These are phyloP conservation scores for Byssothecium circinans DNA, from an alignment of 2,329 filamentous ascomycete genomes.

Conservation along the genomic window DNA sequence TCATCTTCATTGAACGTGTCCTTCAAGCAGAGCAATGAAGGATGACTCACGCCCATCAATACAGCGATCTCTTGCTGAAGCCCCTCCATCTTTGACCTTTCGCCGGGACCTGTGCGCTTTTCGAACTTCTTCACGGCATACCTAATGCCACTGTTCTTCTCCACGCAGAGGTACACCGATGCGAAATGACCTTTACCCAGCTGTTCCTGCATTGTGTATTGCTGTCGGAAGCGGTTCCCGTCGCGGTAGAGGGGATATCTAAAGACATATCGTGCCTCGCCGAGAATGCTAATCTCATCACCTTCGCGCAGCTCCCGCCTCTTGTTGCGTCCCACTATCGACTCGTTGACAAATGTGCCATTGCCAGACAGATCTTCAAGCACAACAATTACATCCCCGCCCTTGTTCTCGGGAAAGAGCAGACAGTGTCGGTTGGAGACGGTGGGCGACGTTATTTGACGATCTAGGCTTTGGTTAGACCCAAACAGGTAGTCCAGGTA, in stretches of 20 bases:
- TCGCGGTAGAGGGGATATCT: conserved; percentile 66
- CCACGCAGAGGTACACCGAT: conserved; percentile 86
- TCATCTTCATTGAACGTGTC: conserved; percentile 92
- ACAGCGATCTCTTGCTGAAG: conserved; percentile 96
- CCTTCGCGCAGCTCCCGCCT: conserved; percentile 83
- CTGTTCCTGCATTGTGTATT: conserved; percentile 82
- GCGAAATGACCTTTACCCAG: conserved; percentile 95
- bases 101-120: conserved; percentile 78
- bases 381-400: conserved; percentile 65
- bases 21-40: conserved; percentile 88
- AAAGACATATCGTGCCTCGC: conserved; percentile 87
- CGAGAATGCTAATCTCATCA: conserved; percentile 86
- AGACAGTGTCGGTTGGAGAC: conserved; percentile 86
- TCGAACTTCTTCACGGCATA: conserved; percentile 96
- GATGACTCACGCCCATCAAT: conserved; percentile 94
- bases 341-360: conserved; percentile 94
- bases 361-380: conserved; percentile 94
- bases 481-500: conserved; percentile 3
- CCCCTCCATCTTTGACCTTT: conserved; percentile 79
- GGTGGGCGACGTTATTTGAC: conserved; percentile 70
- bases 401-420: conserved; percentile 64
- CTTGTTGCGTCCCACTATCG: conserved; percentile 87
- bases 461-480: conserved; percentile 57
- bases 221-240: conserved; percentile 78
- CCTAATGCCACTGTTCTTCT: conserved; percentile 77